These are phyloP conservation scores for Pulveroboletus ravenelii DNA, from an alignment of 768 basidiomycete species.

Conservation along the genomic window DNA sequence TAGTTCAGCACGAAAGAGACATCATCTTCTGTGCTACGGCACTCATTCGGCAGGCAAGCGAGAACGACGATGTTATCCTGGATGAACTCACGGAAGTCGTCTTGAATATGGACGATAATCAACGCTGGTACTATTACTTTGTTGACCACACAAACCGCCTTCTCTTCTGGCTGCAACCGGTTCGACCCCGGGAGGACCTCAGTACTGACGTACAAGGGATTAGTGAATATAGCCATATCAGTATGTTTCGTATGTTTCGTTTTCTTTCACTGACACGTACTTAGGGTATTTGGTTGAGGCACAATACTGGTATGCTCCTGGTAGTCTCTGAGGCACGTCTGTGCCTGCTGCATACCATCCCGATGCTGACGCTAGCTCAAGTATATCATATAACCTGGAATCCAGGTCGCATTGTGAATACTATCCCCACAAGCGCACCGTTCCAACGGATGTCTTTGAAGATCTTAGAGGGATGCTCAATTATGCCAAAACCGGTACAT, in stretches of 20 bases:
- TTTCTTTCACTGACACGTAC: background rate
- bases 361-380: background rate
- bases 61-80: background rate
- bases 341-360: background rate
- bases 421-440: constrained; percentile 5
- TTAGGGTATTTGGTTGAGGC: constrained; percentile 11
- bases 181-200: background rate
- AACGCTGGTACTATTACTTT: constrained; percentile 13
- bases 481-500: background rate
- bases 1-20: background rate
- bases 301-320: constrained; percentile 10
- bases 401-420: constrained; percentile 17
- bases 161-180: constrained; percentile 13
- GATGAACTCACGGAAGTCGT: constrained; percentile 12
- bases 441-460: constrained; percentile 4
- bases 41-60: constrained; percentile 5
- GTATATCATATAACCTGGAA: background rate
- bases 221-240: constrained; percentile 7
- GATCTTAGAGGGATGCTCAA: constrained; percentile 16
- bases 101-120: constrained; percentile 2
- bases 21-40: constrained; percentile 1
- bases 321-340: background rate
- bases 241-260: background rate
- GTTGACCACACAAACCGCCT: constrained; percentile 15
- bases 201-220: constrained; percentile 5